These are phyloP conservation scores for Nepenthes alata DNA, from an alignment of 179 eudicot genomes.

Conservation along the genomic window DNA sequence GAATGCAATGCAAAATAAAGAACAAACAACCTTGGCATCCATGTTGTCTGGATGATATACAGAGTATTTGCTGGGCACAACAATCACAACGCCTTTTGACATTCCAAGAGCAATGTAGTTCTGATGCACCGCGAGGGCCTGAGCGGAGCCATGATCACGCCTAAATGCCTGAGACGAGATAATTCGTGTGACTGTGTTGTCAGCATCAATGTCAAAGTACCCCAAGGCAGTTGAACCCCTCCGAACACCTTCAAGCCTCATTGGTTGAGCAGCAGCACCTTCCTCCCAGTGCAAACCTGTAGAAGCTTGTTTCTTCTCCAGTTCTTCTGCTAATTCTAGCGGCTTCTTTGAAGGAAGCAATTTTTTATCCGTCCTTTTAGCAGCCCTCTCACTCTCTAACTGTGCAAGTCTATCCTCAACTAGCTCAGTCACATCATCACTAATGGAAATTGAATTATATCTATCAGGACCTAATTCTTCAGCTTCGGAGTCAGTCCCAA, in stretches of 20 bases:
- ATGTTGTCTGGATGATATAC: conserved; percentile 61
- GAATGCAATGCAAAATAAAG: conserved; percentile 2
- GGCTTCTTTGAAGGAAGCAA: conserved; percentile 25
- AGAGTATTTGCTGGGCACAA: conserved; percentile 75
- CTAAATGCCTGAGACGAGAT: conserved; percentile 55
- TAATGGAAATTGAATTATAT: conserved; percentile 14
- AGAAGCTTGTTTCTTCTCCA: conserved; percentile 71
- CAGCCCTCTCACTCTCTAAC: conserved; percentile 28
- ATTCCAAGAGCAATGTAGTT: conserved; percentile 78
- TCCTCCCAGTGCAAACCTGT: conserved; percentile 68
- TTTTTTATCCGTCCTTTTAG: conserved; percentile 29
- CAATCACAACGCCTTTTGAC: conserved; percentile 63
- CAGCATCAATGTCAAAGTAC: conserved; percentile 59
- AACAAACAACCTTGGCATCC: conserved; percentile 61
- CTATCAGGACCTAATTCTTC: conserved; percentile 10
- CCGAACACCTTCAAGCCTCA: conserved; percentile 87
- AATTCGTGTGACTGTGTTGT: conserved; percentile 48
- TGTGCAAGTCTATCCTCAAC: conserved; percentile 27
- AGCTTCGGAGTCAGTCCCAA: conserved; percentile 9
- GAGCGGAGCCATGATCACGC: conserved; percentile 78
- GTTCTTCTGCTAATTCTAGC: conserved; percentile 74
- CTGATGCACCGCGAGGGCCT: conserved; percentile 58
- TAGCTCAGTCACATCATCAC: conserved; percentile 32
- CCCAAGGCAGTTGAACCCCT: conserved; percentile 70
- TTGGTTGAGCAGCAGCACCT: conserved; percentile 93